phyloP scores from a whole-genome alignment of 2,329 filamentous ascomycete species.

The Daldinia sp. region DNA sequence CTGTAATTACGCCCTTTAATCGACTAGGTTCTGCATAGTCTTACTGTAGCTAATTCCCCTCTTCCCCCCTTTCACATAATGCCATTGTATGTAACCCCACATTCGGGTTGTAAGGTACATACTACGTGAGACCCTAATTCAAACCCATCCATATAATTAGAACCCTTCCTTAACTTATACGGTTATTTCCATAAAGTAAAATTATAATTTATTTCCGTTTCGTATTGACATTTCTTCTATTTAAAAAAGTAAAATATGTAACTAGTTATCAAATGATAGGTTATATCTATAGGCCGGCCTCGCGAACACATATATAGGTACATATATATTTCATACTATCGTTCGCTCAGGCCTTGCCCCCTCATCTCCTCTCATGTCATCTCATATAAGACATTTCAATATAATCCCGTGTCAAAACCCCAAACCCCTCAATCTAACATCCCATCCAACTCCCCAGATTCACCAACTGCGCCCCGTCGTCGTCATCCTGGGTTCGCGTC shows the following conservation, averaged over 20 bases:
- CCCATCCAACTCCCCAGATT: slow-evolving; percentile 46
- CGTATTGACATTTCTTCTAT: background rate
- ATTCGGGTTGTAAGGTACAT: no score
- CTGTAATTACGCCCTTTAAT: background rate
- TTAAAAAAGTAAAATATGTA: background rate
- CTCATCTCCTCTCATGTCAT: background rate
- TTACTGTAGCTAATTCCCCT: background rate
- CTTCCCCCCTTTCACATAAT: no score
- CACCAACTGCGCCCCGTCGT: slow-evolving; percentile 37
- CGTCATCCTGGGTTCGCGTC: slow-evolving; percentile 36
- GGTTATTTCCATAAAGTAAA: background rate
- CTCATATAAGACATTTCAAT: background rate
- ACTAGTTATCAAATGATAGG: background rate
- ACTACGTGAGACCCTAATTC: no score
- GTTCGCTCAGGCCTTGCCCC: background rate
- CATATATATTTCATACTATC: background rate
- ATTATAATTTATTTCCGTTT: background rate
- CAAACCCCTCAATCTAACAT: slow-evolving; percentile 39
- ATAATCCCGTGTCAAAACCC: background rate
- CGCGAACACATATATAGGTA: background rate
- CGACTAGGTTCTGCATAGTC: background rate
- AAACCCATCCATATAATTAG: no score
- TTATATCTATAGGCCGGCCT: slow-evolving; percentile 8
- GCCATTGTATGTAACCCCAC: no score
- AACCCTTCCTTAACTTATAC: background rate